Percentiles rank a stretch among this genome's conserved stretches.
These are phyloP conservation scores for Aspergillus sclerotioniger DNA, from an alignment of 495 filamentous ascomycete species.

Conservation along the genomic window DNA sequence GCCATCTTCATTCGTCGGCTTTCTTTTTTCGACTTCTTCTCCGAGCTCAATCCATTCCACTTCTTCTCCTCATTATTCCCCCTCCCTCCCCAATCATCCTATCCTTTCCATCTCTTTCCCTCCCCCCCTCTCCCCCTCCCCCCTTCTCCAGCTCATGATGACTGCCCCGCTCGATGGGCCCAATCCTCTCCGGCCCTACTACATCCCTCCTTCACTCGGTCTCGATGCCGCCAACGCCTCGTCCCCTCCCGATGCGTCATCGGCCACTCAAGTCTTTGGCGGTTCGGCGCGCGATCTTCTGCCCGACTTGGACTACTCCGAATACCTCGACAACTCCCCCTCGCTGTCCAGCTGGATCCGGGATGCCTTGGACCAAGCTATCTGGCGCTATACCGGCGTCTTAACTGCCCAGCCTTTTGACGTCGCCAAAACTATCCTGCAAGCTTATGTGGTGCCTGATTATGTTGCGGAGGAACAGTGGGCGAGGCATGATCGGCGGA, in stretches of 20 bases:
- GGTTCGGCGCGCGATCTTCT: conserved; percentile 81
- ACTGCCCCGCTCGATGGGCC: conserved; percentile 56
- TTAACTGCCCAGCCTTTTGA: conserved; percentile 94
- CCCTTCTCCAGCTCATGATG: conserved; percentile 28
- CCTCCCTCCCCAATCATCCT: conserved; percentile 7
- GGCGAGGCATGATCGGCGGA: conserved; percentile 25
- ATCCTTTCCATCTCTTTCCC: conserved; percentile 12
- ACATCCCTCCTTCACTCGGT: conserved; percentile 79
- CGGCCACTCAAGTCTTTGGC: conserved; percentile 50
- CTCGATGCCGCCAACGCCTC: conserved; percentile 36
- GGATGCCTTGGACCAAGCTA: conserved; percentile 70
- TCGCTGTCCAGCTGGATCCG: conserved; percentile 69
- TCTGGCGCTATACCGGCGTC: conserved; percentile 82
- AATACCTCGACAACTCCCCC: conserved; percentile 78
- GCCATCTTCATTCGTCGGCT: conserved; percentile 14
- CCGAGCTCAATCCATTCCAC: not conserved
- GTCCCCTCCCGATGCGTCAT: conserved; percentile 44
- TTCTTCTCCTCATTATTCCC: conserved; percentile 12
- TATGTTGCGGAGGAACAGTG: conserved; percentile 31
- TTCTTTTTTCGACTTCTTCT: not conserved
- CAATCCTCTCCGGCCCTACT: conserved; percentile 93
- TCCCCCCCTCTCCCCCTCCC: conserved; percentile 11
- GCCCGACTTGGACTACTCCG: conserved; percentile 82
- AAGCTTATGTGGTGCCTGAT: conserved; percentile 61
- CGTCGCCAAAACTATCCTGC: conserved; percentile 89